Conservation (phyloP, 2,329 filamentous ascomycete genomes). For the Diplodia scrobiculata region DNA sequence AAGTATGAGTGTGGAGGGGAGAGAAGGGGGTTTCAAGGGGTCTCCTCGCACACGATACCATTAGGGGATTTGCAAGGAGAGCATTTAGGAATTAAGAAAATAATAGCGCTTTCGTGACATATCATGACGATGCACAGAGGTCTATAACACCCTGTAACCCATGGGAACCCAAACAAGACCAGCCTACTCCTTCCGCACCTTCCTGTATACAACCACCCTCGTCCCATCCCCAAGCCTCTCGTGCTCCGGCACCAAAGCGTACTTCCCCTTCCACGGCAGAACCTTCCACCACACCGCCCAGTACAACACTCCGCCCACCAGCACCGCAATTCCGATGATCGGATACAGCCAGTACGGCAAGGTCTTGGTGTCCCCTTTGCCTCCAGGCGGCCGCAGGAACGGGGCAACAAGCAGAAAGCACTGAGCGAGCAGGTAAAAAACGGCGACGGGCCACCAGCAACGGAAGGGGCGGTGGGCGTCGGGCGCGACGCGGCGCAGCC, state of each 20-base stretch:
- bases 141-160: background rate
- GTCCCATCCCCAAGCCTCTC: conserved; percentile 67
- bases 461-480: conserved; percentile 65
- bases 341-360: conserved; percentile 59
- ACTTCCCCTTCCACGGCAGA: conserved; percentile 62
- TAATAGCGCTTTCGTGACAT: background rate
- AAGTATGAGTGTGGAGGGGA: background rate
- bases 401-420: conserved; percentile 61
- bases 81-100: background rate
- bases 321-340: conserved; percentile 57
- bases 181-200: conserved; percentile 24
- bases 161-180: background rate
- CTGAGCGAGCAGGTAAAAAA: conserved; percentile 58
- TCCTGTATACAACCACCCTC: conserved; percentile 55
- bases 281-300: conserved; percentile 69
- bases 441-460: conserved; percentile 63
- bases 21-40: background rate
- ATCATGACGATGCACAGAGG: background rate
- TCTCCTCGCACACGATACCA: background rate
- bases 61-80: background rate
- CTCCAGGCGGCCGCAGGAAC: conserved; percentile 55
- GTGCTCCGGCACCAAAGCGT: conserved; percentile 63
- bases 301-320: conserved; percentile 63
- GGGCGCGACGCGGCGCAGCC: conserved; percentile 62
- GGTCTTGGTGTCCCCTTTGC: conserved; percentile 29